A percentile compares a stretch with the other conserved stretches of the same genome.
Conservation (phyloP, 2,329 filamentous ascomycete species). For the Seiridium unicorne region DNA sequence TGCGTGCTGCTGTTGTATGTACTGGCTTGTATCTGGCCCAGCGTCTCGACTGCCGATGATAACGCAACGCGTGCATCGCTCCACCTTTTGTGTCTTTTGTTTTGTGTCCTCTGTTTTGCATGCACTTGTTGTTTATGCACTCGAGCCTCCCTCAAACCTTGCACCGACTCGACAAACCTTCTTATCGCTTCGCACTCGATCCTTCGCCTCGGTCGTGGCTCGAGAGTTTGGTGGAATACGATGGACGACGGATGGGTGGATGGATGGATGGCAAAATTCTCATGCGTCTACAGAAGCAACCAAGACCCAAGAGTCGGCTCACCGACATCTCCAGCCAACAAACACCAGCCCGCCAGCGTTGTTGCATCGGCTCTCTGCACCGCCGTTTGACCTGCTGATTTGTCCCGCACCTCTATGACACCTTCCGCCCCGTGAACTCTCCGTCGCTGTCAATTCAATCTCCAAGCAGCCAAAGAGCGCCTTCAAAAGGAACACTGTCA, state of each 20-base stretch:
- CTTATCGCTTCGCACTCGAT: neutral
- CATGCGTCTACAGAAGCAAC: too few relatives aligned
- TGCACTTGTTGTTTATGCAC: neutral
- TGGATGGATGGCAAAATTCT: too few relatives aligned
- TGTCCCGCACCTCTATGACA: neutral
- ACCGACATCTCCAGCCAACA: neutral
- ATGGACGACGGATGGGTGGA: too few relatives aligned
- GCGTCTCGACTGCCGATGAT: too few relatives aligned
- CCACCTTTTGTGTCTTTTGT: neutral
- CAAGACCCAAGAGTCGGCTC: neutral
- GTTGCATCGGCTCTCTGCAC: constrained; percentile 1
- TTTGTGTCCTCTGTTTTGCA: neutral
- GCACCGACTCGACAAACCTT: neutral
- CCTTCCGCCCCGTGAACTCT: neutral
- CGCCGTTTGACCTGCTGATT: neutral
- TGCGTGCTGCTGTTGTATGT: too few relatives aligned
- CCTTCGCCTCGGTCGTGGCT: too few relatives aligned
- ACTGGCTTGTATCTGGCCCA: too few relatives aligned
- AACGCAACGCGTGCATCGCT: neutral
- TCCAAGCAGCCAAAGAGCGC: neutral
- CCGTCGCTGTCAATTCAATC: neutral
- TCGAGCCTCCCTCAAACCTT: neutral
- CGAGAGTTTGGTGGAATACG: neutral
- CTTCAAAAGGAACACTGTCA: too few relatives aligned
- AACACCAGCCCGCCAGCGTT: neutral